These are phyloP conservation scores for Ophiostoma sp. DNA, from an alignment of 2,329 filamentous ascomycete genomes.

Conservation along the genomic window DNA sequence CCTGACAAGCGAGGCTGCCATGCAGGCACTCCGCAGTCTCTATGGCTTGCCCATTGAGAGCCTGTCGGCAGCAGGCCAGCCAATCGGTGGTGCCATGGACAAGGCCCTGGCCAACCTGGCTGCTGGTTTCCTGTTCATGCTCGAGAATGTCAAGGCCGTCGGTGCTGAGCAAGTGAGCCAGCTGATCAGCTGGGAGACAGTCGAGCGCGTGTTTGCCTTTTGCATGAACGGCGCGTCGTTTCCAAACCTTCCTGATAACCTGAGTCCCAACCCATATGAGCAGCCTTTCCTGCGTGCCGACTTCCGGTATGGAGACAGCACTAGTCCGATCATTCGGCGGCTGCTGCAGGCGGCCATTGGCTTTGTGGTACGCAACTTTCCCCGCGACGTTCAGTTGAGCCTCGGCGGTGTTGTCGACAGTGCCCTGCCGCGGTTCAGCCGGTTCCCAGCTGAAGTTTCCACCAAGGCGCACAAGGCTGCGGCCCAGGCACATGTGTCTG, in stretches of 20 bases:
- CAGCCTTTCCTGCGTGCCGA: slow-evolving; percentile 29
- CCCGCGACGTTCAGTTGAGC: slow-evolving; percentile 44
- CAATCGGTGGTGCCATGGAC: slow-evolving; percentile 18
- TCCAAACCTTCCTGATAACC: slow-evolving; percentile 29
- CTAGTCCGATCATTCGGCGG: slow-evolving; percentile 35
- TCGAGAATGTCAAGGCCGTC: slow-evolving; percentile 22
- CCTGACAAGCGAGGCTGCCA: slow-evolving; percentile 20
- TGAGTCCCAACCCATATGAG: slow-evolving; percentile 23
- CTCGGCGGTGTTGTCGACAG: not conserved
- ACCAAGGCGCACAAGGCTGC: not conserved
- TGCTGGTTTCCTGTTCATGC: slow-evolving; percentile 26
- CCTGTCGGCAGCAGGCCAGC: slow-evolving; percentile 1
- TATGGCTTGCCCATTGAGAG: slow-evolving; percentile 24
- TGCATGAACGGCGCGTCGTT: slow-evolving; percentile 31
- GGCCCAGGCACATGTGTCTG: not conserved
- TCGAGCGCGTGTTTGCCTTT: slow-evolving; percentile 26
- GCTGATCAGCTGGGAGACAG: slow-evolving; percentile 25
- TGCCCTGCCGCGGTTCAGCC: slow-evolving; percentile 4
- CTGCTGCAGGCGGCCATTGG: slow-evolving; percentile 52
- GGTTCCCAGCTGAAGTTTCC: not conserved
- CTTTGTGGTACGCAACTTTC: slow-evolving; percentile 57
- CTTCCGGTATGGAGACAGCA: slow-evolving; percentile 50
- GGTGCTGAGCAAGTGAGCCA: slow-evolving; percentile 21
- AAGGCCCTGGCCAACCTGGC: slow-evolving; percentile 23
- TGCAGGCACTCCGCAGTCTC: slow-evolving; percentile 25